Base-by-base conservation (phyloP, 225 moss, liverwort and hornwort species). In the Bryum argenteum region DNA sequence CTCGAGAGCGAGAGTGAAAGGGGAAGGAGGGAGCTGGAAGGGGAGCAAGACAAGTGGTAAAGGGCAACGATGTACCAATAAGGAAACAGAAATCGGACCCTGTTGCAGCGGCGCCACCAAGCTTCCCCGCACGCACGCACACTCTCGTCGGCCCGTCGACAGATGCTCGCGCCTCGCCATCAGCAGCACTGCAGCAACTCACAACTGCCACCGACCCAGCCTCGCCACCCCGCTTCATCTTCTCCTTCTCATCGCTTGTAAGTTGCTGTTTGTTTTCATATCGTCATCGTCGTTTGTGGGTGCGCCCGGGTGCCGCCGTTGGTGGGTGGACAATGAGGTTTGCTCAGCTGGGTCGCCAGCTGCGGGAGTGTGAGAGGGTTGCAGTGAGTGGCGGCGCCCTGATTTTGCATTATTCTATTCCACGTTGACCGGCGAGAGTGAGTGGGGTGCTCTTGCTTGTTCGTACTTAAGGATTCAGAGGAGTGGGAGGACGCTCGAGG, bases 11-110 rank as follows among this genome's bases (percentile, higher is more conserved):
- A 48, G 0, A 12, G 44, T 21, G 61, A 38, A 44, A 10, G 2
- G 11, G 41, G 55, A 17, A 10, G 19, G 18, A 26, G 2, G 70
- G 42, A 23, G 58, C 61, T 50, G 2, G 62, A 77, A 66, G 77
- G 70, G 72, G 79, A 77, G 77, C 5, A 57, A 45, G 77, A 51
- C 82, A 86, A 82, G 82, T 86, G 72, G 85, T 82, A 61, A 66
- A 61, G 68, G 10, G 53, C 54, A 15, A 26, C 4, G 21, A 6
- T 38, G 79, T 70, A 47, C 82, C 67, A 85, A 77, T 71, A 58
- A 85, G 78, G 70, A 71, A 78, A 55, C 53, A 40, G 66, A 61
- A 40, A 61, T 45, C 70, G 2, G 61, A 2, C 44, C 28, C 16
- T 52, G 65, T 58, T 70, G 52, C 74, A 58, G 58, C 69, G 4